These are phyloP conservation scores for Citrus medica DNA, from an alignment of 345 rosid species.

Conservation along the genomic window DNA sequence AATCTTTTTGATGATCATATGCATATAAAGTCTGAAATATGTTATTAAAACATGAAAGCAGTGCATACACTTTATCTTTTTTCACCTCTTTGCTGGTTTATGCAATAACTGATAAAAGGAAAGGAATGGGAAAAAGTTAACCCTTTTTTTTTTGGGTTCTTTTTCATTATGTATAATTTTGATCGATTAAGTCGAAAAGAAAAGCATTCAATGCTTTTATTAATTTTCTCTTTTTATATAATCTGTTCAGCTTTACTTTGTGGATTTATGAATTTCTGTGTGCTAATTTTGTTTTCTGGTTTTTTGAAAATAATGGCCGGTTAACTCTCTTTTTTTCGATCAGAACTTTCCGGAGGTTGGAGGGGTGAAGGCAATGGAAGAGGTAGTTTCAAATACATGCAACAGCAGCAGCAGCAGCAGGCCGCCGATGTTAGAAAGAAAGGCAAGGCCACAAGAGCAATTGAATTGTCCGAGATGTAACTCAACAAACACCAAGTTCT, in stretches of 20 bases:
- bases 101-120: constrained; percentile 5
- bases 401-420: constrained; percentile 6
- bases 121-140: not conserved
- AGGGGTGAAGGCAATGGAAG: constrained; percentile 31
- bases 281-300: not conserved
- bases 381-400: constrained; percentile 14
- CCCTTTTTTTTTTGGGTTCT: constrained; percentile 2
- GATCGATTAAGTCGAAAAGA: not conserved
- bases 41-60: constrained; percentile 25
- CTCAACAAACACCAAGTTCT: constrained; percentile 50
- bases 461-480: constrained; percentile 49
- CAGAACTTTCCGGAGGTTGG: constrained; percentile 22
- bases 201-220: constrained; percentile 3
- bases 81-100: not conserved
- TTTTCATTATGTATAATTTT: not conserved
- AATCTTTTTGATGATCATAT: constrained; percentile 7
- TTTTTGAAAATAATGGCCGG: not conserved
- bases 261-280: not conserved
- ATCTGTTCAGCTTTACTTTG: too few species aligned
- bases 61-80: constrained; percentile 5
- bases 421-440: constrained; percentile 28
- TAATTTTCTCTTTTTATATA: constrained; percentile 7
- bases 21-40: constrained; percentile 12
- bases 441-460: constrained; percentile 36
- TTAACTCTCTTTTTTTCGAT: not conserved